Evolutionary conservation across 805 yeast genomes (phyloP).

Genomic region (Teunomyces cretensis): DNA sequence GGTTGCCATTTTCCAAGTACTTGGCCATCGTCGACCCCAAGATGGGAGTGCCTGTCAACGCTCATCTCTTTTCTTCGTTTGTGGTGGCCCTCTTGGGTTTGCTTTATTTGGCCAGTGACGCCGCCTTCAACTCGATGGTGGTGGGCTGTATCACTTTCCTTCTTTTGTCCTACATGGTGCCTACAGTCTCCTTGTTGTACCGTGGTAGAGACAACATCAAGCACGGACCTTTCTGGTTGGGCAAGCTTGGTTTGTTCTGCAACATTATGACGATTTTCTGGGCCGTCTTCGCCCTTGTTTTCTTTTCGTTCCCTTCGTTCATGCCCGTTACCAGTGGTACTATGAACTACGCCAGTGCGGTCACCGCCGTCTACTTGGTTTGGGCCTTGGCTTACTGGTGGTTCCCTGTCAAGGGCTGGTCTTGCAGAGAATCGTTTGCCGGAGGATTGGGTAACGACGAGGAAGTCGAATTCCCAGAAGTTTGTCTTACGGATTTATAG

Average conservation of each 20-base stretch:
- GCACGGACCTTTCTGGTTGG: constrained; percentile 44
- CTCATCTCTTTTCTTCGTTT: constrained; percentile 36
- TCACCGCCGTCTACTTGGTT: constrained; percentile 29
- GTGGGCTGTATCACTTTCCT: constrained; percentile 40
- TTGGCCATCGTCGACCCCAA: constrained; percentile 38
- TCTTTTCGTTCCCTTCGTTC: constrained; percentile 37
- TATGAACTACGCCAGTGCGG: constrained; percentile 30
- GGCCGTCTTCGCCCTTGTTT: constrained; percentile 37
- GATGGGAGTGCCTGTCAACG: constrained; percentile 39
- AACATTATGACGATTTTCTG: constrained; percentile 34
- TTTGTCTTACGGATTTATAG: constrained; percentile 32
- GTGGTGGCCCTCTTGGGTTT: constrained; percentile 38
- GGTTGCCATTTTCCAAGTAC: constrained; percentile 41
- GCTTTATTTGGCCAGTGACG: constrained; percentile 34
- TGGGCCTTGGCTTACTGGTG: constrained; percentile 42
- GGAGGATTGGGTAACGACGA: constrained; percentile 41
- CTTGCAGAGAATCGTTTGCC: constrained; percentile 40
- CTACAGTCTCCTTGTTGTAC: constrained; percentile 32
- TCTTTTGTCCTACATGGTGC: constrained; percentile 36
- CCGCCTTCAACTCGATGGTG: constrained; percentile 42
- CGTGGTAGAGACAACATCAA: constrained; percentile 38
- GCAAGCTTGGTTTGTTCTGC: constrained; percentile 34
- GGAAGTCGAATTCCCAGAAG: constrained; percentile 45
- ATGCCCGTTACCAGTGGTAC: constrained; percentile 28
- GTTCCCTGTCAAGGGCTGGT: constrained; percentile 39